Percentiles rank a stretch among this genome's conserved stretches.
Conservation (phyloP, 495 filamentous ascomycete species). For the Gamarada debralockiae region DNA sequence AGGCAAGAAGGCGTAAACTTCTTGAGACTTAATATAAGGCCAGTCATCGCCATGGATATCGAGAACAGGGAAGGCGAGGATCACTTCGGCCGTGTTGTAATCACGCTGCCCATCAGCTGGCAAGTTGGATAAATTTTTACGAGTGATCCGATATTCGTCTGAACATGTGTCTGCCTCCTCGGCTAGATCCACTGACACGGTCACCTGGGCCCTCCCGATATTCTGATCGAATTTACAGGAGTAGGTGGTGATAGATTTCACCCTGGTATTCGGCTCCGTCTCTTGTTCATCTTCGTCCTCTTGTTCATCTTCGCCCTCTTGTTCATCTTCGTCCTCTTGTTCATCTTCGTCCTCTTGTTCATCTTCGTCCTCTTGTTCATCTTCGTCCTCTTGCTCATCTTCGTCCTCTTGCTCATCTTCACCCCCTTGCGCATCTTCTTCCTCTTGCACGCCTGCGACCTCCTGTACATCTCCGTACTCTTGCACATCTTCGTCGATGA, state of each 20-base stretch:
- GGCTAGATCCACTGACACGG: too few species aligned
- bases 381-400: constrained; percentile 1
- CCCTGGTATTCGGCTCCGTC: too few species aligned
- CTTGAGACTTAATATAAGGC: neutral
- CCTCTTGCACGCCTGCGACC: neutral
- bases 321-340: neutral
- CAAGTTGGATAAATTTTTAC: constrained; percentile 5
- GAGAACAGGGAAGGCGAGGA: neutral
- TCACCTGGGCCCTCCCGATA: too few species aligned
- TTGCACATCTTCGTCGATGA: constrained; percentile 10
- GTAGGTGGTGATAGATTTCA: too few species aligned
- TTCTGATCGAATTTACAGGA: too few species aligned
- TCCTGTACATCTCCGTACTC: too few species aligned
- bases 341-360: too few species aligned
- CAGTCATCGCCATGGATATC: neutral
- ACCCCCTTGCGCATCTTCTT: neutral
- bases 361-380: too few species aligned
- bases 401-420: constrained; percentile 7
- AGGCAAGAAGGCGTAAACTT: neutral
- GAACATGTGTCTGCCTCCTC: too few species aligned
- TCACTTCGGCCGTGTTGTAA: neutral
- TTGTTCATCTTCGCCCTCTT: neutral
- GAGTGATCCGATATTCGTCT: constrained; percentile 4
- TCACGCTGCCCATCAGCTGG: neutral
- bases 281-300: neutral